These are phyloP conservation scores for Zygosaccharomyces siamensis DNA, from an alignment of 805 yeast genomes.

Conservation along the genomic window DNA sequence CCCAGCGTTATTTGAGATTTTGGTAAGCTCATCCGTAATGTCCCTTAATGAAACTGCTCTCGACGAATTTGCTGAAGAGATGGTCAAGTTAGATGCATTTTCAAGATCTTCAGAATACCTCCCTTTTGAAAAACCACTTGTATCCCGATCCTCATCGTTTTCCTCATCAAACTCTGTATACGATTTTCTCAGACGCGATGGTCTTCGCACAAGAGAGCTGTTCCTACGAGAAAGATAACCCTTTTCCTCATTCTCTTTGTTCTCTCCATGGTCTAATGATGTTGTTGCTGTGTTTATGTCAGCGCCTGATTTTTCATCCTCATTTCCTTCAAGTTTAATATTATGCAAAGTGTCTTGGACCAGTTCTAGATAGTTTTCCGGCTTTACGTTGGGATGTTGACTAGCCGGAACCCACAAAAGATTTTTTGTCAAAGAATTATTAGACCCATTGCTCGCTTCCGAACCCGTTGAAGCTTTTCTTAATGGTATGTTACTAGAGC, in stretches of 20 bases:
- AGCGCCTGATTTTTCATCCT: conserved; percentile 17
- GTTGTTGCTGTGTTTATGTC: background rate
- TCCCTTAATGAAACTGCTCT: conserved; percentile 59
- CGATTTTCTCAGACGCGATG: conserved; percentile 33
- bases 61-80: conserved; percentile 8
- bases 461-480: conserved; percentile 8
- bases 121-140: conserved; percentile 29
- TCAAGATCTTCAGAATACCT: background rate
- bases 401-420: conserved; percentile 94
- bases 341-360: conserved; percentile 44
- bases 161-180: conserved; percentile 31
- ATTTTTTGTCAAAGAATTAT: conserved; percentile 37
- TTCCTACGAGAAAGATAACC: conserved; percentile 27
- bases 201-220: conserved; percentile 31
- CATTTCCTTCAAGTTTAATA: conserved; percentile 24
- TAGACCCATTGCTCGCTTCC: conserved; percentile 4
- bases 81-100: background rate
- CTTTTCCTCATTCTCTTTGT: conserved; percentile 21
- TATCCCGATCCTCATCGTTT: conserved; percentile 30
- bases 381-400: conserved; percentile 91
- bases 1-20: conserved; percentile 71
- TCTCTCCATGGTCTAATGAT: conserved; percentile 4
- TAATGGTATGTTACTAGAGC: conserved; percentile 13
- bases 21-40: conserved; percentile 69
- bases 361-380: conserved; percentile 72